A percentile compares a stretch with the other conserved stretches of the same genome.
Evolutionary conservation across 2,329 filamentous ascomycete genomes (phyloP).

Genomic region (Pyricularia grisea): DNA sequence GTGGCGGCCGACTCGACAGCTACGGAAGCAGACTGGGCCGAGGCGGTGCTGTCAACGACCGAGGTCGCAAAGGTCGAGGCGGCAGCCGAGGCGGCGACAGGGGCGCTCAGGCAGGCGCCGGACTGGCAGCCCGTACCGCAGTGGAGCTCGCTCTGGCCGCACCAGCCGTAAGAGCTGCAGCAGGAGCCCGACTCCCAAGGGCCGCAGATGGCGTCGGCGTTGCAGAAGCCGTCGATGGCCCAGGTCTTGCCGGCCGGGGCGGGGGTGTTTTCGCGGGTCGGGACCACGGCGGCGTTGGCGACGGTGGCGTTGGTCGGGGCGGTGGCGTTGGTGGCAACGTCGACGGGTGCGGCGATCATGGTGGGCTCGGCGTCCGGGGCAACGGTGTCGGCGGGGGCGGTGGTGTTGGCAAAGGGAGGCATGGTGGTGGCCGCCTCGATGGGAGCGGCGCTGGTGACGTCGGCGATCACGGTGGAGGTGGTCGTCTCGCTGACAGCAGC

Average conservation of each 20-base stretch:
- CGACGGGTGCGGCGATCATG: background rate
- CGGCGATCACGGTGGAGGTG: background rate
- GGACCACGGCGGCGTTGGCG: background rate
- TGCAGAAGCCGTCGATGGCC: background rate
- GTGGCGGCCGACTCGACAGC: too few species aligned
- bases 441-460: background rate
- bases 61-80: background rate
- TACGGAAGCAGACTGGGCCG: background rate
- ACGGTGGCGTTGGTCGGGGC: background rate
- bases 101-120: background rate
- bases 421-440: background rate
- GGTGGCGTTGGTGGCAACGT: background rate
- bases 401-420: background rate
- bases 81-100: background rate
- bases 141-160: conserved; percentile 2
- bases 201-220: background rate
- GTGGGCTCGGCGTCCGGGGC: background rate
- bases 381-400: background rate
- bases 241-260: background rate
- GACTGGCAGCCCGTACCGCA: conserved; percentile 3
- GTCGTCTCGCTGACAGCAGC: background rate
- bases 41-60: background rate
- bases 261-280: background rate
- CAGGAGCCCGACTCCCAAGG: background rate
- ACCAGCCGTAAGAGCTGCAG: conserved; percentile 1